A percentile compares a stretch with the other conserved stretches of the same genome.
Conservation (phyloP, 345 rosid genomes). For the Acer campestre region DNA sequence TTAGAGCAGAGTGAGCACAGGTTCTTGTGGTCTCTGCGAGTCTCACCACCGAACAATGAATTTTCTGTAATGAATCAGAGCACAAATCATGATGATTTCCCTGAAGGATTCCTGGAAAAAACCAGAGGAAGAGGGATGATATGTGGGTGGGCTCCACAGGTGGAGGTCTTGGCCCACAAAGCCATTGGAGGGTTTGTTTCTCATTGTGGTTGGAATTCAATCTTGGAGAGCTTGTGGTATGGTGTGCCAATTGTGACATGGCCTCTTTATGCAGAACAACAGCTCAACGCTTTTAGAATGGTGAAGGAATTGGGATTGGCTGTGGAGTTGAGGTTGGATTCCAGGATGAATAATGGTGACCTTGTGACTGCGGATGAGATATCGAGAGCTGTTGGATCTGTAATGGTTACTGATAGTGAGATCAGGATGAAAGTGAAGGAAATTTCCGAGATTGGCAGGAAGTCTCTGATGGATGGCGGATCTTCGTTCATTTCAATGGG, state of each 20-base stretch:
- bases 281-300: slow-evolving; percentile 51
- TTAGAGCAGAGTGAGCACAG: slow-evolving; percentile 36
- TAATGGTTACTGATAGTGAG: background rate
- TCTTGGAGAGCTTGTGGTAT: slow-evolving; percentile 53
- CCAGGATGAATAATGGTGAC: slow-evolving; percentile 7
- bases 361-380: background rate
- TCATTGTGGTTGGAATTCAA: slow-evolving; percentile 60
- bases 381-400: background rate
- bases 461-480: slow-evolving; percentile 31
- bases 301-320: slow-evolving; percentile 46
- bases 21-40: slow-evolving; percentile 39
- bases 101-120: slow-evolving; percentile 37
- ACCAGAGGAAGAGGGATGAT: slow-evolving; percentile 27
- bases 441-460: background rate
- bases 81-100: slow-evolving; percentile 27
- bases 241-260: slow-evolving; percentile 48
- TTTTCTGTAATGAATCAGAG: background rate
- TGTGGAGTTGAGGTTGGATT: slow-evolving; percentile 41
- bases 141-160: slow-evolving; percentile 49
- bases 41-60: slow-evolving; percentile 15
- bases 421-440: background rate
- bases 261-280: slow-evolving; percentile 60
- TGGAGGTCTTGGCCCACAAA: slow-evolving; percentile 35
- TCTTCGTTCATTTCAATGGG: slow-evolving; percentile 37
- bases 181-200: slow-evolving; percentile 49